These are phyloP conservation scores for Chionographis japonica DNA, from an alignment of 106 monocot genomes.

Conservation along the genomic window DNA sequence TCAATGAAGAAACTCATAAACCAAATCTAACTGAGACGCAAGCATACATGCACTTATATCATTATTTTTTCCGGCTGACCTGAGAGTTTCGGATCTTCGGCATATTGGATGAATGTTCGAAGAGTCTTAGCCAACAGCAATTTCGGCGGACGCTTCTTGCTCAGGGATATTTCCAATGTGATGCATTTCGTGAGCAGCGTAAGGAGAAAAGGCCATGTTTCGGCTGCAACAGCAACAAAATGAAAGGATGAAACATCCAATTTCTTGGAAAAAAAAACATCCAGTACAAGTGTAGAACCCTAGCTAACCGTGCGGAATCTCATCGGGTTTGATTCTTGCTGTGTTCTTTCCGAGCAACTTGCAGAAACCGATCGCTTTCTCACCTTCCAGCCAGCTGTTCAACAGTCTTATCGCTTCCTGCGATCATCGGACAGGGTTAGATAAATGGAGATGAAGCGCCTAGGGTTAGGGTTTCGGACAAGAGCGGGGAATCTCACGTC, in stretches of 20 bases:
- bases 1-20: too few relatives aligned
- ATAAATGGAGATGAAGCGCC: background rate
- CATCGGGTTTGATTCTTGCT: conserved; percentile 37
- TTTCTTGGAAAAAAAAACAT: background rate
- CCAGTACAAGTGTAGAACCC: background rate
- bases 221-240: conserved; percentile 37
- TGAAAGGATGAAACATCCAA: background rate
- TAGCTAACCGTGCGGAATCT: conserved; percentile 46
- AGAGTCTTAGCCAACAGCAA: conserved; percentile 65
- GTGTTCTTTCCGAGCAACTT: conserved; percentile 63
- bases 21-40: too few relatives aligned
- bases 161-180: conserved; percentile 48
- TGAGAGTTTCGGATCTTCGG: conserved; percentile 66
- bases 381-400: conserved; percentile 76
- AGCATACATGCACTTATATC: too few relatives aligned
- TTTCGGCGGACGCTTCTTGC: conserved; percentile 69
- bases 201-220: conserved; percentile 81
- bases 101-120: conserved; percentile 55
- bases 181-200: conserved; percentile 63
- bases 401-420: conserved; percentile 80
- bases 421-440: background rate
- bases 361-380: conserved; percentile 60
- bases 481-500: conserved; percentile 30
- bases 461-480: background rate
- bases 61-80: conserved; percentile 25